These are phyloP conservation scores for Lophiostoma macrostomum DNA, from an alignment of 495 filamentous ascomycete genomes.

Conservation along the genomic window DNA sequence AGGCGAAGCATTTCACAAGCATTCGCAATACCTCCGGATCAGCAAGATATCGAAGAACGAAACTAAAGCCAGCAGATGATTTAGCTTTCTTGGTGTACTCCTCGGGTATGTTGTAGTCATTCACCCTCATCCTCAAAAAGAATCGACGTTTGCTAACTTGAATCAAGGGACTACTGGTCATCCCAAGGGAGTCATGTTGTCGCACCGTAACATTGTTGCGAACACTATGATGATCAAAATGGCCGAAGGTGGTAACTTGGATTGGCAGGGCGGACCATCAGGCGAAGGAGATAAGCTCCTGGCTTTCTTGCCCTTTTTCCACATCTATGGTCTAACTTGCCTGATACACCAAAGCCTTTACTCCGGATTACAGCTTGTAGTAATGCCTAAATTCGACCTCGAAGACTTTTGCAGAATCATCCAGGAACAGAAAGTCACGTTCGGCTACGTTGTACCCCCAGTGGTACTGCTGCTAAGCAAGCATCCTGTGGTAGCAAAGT, in stretches of 20 bases:
- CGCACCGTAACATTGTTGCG: conserved; percentile 75
- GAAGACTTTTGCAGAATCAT: conserved; percentile 72
- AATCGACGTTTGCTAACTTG: too few species aligned
- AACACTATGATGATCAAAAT: conserved; percentile 59
- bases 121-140: too few species aligned
- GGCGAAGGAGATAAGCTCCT: conserved; percentile 68
- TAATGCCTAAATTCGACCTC: conserved; percentile 84
- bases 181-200: conserved; percentile 91
- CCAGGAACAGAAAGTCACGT: conserved; percentile 72
- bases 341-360: conserved; percentile 63
- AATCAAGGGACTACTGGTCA: conserved; percentile 91
- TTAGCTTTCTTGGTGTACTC: conserved; percentile 73
- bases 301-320: conserved; percentile 88
- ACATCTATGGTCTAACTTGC: conserved; percentile 74
- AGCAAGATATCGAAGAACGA: conserved; percentile 47
- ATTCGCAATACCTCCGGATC: conserved; percentile 59
- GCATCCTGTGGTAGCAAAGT: conserved; percentile 69
- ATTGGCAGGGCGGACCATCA: conserved; percentile 57
- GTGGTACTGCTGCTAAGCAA: conserved; percentile 79
- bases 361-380: conserved; percentile 63
- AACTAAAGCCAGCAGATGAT: conserved; percentile 56
- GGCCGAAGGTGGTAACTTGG: conserved; percentile 59
- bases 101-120: too few species aligned
- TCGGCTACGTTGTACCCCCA: conserved; percentile 80
- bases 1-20: conserved; percentile 73